Base-by-base conservation (phyloP, 192 early-diverging fungal species). In the Podila epigama region DNA sequence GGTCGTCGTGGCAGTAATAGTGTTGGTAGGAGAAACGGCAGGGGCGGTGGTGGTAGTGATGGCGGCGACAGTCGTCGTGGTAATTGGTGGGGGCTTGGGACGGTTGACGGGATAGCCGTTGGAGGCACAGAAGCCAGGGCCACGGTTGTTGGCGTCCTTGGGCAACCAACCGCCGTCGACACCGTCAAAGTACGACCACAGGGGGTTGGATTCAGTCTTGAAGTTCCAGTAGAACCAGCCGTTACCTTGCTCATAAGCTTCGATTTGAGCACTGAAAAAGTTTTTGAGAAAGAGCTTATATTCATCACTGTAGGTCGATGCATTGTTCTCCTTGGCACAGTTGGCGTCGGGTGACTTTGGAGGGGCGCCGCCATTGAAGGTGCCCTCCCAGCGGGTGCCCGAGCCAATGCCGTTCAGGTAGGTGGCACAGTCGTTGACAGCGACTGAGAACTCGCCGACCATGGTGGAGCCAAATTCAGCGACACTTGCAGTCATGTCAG, bases 181-280 rank as follows among this genome's bases (percentile, higher is more conserved):
- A 18, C 89, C 91, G 35, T 89, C 70, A 25, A 90, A 69, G 52
- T 90, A 92, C 29, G 89, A 85, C 91, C 91, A 92, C 54, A 89
- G 84, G n/a, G 91, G 91, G 27, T 89, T 88, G 29, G 80, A 55
- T 41, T 92, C 89, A 1, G 91, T 89, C 51, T 88, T 89, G 69
- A 89, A 92, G 70, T 88, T 90, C 91, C 91, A 92, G 48, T 82
- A 90, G 62, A 89, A 89, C 89, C 91, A 92, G 0, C 89, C 91
- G 29, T 80, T 63, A 4, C 85, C 68, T 27, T 79, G 71, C 51
- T 91, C 89, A 66, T 87, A 92, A 0, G 91, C 79, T 69, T 89
- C 86, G 63, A 90, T 51, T 51, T 92, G 91, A 0, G 85, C 82
- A 48, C 79, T 70, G 35, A 86, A 83, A 65, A 88, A 90, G 31